Base-by-base conservation (phyloP, 192 early-diverging fungal species). In the Entophlyctis luteolus region DNA sequence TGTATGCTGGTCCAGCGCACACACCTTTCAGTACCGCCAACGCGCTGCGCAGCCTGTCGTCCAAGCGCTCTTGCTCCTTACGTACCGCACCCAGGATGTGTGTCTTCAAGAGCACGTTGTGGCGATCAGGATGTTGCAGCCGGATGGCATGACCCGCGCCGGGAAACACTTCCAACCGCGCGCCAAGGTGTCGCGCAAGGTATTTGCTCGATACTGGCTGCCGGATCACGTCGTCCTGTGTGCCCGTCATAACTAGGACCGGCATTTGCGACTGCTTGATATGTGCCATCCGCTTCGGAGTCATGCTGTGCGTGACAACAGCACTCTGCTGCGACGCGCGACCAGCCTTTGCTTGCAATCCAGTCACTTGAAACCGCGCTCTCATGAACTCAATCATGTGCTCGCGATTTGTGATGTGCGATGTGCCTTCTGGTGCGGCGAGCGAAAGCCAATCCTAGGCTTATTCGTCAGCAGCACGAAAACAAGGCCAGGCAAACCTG, bases 381-480 rank as follows among this genome's bases (percentile, higher is more conserved):
- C 53, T 59, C 18, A 54, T 25, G 36, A 70, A 70, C 46, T 45
- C 57, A 45, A 69, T 39, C 58, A 78, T 75, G 42, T 68, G 59
- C 4, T 75, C 77, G 16, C 67, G 27, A 56, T 78, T 74, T 34
- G 63, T 75, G 22, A 33, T 37, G 57, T 49, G 68, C 14, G 28
- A 33, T 20, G 57, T 25, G 32, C 45, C 37, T 25, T 18, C 37
- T 5, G 71, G 72, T 8, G 73, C 70, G 27, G 68, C 48, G n/a
- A 52, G 58, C 42, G 71, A 49, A 16, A 74, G 55, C 77, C 77
- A 78, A n/a, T n/a, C n/a, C n/a, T n/a, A n/a, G n/a, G n/a, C n/a
- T n/a, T n/a, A n/a, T 57, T 16, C 14, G 23, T 34, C 16, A 57
- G 33, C 23, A 1, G 31, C 2, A 28, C 59, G 37, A 45, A 23